Evolutionary conservation across 768 basidiomycete genomes (phyloP).

Genomic region (Coprinopsis cinerea): DNA sequence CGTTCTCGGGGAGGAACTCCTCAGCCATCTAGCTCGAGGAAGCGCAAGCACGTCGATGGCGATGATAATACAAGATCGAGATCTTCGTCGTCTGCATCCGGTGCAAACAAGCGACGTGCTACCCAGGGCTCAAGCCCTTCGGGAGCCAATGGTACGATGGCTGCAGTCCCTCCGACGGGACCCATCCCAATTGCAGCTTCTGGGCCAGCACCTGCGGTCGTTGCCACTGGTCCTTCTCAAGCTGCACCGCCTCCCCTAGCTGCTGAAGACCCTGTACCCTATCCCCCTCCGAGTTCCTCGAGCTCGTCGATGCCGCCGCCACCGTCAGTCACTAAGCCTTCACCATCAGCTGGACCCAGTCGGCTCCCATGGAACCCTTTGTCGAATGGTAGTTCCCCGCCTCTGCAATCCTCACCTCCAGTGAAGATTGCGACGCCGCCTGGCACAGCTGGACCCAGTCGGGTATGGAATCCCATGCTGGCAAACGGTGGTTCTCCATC

Average conservation of each 20-base stretch:
- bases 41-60: slow-evolving; percentile 41
- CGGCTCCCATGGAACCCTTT: too few species aligned
- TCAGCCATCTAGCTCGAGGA: slow-evolving; percentile 35
- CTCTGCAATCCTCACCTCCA: slow-evolving; percentile 14
- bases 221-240: neutral
- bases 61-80: slow-evolving; percentile 22
- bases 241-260: neutral
- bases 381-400: too few species aligned
- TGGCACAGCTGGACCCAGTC: too few species aligned
- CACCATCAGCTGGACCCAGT: slow-evolving; percentile 26
- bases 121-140: neutral
- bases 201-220: neutral
- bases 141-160: neutral
- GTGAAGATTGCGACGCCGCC: slow-evolving; percentile 1
- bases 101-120: slow-evolving; percentile 17
- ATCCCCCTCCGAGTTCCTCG: neutral
- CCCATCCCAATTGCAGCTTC: too few species aligned
- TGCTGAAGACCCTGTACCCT: neutral
- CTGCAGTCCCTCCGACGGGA: too few species aligned
- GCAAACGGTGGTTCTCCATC: too few species aligned
- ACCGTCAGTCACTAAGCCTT: slow-evolving; percentile 16
- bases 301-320: neutral
- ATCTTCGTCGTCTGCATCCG: slow-evolving; percentile 19
- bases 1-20: slow-evolving; percentile 25
- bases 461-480: too few species aligned